These are phyloP conservation scores for Spathaspora gorwiae DNA, from an alignment of 805 yeast genomes.

Conservation along the genomic window DNA sequence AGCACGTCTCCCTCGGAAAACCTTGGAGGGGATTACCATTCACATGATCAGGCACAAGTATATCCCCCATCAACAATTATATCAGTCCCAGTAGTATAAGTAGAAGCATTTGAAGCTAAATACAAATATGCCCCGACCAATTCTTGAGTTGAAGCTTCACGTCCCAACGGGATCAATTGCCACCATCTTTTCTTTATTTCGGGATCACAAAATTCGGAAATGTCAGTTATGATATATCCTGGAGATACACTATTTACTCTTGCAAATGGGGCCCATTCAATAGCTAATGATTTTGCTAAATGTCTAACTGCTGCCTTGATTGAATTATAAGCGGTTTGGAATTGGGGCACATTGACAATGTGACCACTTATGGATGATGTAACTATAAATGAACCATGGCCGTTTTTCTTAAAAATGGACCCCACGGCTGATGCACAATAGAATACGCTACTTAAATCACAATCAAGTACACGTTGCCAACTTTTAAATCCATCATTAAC, in stretches of 20 bases:
- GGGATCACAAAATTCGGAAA: constrained; percentile 31
- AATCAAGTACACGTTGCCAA: constrained; percentile 35
- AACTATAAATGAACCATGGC: constrained; percentile 39
- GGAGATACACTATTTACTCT: constrained; percentile 42
- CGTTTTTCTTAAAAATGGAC: constrained; percentile 32
- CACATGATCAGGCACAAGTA: constrained; percentile 23
- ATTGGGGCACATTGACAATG: constrained; percentile 42
- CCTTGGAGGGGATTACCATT: too few relatives aligned
- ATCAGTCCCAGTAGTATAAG: constrained; percentile 43
- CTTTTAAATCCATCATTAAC: constrained; percentile 27
- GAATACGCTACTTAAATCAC: constrained; percentile 39
- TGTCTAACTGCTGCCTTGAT: constrained; percentile 44
- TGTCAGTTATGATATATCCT: constrained; percentile 40
- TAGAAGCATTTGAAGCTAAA: constrained; percentile 41
- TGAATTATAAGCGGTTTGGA: constrained; percentile 45
- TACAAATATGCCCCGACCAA: constrained; percentile 45
- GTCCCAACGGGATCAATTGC: constrained; percentile 40
- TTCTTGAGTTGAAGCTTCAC: constrained; percentile 41
- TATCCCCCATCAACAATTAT: constrained; percentile 47
- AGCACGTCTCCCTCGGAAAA: too few relatives aligned
- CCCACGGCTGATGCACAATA: constrained; percentile 43
- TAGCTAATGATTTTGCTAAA: constrained; percentile 40
- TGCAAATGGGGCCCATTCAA: constrained; percentile 46
- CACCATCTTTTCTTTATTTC: constrained; percentile 35
- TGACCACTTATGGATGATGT: constrained; percentile 48